Base-by-base conservation (phyloP, 352 stramenopile genomes). In the Globisporangium cylindrosporum region DNA sequence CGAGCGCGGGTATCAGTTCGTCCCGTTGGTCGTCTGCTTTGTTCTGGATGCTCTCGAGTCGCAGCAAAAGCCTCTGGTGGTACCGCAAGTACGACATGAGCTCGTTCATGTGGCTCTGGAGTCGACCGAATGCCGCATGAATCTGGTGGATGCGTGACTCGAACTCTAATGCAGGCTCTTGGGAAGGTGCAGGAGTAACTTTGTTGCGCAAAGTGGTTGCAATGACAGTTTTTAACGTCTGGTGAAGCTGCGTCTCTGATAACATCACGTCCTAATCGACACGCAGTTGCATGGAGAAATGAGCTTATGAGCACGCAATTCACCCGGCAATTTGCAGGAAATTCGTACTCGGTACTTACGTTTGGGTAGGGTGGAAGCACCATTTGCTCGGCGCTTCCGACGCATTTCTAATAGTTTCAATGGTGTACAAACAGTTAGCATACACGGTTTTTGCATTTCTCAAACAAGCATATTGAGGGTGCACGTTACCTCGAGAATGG, bases 111-210 rank as follows among this genome's bases (percentile, higher is more conserved):
- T 83, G 74, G 22, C 73, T 43, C 58, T 75, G 70, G 29, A 91
- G 72, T 0, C 75, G 76, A 10, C 83, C 81, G 34, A 79, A 80
- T 1, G 71, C 75, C 14, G 58, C 62, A 12, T 91, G 83, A 8
- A 87, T 59, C 29, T 79, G 75, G 25, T 84, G 72, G 27, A 81
- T 74, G 53, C 74, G 66, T 0, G 70, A 58, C 20, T 84, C 71
- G 9, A 80, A 64, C 0, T 53, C 67, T 29, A 15, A 51, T 41
- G 6, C 57, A 38, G 20, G 49, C 58, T n/a, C 34, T 15, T 24
- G 62, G 4, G n/a, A 12, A n/a, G 6, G 20, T 6, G 9, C 10
- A 1, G 46, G 1, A 5, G 36, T 18, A 1, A 24, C 25, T n/a
- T n/a, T n/a, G 20, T 32, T 55, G 22, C 14, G 12, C 9, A 18